Conservation (phyloP, 371 early-diverging fungal species). For the Mortierella sp. region DNA sequence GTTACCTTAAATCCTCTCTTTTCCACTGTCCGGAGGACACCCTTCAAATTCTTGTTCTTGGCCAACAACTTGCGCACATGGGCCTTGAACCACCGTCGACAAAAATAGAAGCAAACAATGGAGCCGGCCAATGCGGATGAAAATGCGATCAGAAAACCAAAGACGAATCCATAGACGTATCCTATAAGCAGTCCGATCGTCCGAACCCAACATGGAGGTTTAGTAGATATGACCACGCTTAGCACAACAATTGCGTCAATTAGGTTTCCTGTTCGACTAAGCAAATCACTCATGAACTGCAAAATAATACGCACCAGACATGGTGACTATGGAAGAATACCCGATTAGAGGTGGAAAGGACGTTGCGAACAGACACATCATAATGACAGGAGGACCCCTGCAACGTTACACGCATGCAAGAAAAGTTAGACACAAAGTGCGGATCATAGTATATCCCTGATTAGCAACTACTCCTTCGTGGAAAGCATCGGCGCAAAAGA, state of each 20-base stretch:
- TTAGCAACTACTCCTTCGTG: no score
- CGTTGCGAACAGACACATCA: slow-evolving; percentile 58
- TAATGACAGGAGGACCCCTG: slow-evolving; percentile 43
- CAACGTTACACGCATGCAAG: not conserved
- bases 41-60: slow-evolving; percentile 65
- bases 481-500: no score
- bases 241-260: no score
- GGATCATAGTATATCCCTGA: not conserved
- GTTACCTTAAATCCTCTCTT: slow-evolving; percentile 78
- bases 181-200: no score
- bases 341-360: slow-evolving; percentile 79
- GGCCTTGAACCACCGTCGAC: slow-evolving; percentile 63
- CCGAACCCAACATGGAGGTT: no score
- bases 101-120: slow-evolving; percentile 68
- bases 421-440: not conserved
- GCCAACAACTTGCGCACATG: slow-evolving; percentile 64
- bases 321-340: slow-evolving; percentile 70
- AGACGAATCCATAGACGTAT: slow-evolving; percentile 71
- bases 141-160: slow-evolving; percentile 71
- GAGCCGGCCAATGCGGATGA: slow-evolving; percentile 69
- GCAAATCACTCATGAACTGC: no score
- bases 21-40: slow-evolving; percentile 73
- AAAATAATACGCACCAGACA: slow-evolving; percentile 55
- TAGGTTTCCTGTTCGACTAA: no score
- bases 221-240: not conserved